Evolutionary conservation across 2,329 filamentous ascomycete species (phyloP), one percentile per base, ranked within the genome.

Genomic region (Emergomyces orientalis): DNA sequence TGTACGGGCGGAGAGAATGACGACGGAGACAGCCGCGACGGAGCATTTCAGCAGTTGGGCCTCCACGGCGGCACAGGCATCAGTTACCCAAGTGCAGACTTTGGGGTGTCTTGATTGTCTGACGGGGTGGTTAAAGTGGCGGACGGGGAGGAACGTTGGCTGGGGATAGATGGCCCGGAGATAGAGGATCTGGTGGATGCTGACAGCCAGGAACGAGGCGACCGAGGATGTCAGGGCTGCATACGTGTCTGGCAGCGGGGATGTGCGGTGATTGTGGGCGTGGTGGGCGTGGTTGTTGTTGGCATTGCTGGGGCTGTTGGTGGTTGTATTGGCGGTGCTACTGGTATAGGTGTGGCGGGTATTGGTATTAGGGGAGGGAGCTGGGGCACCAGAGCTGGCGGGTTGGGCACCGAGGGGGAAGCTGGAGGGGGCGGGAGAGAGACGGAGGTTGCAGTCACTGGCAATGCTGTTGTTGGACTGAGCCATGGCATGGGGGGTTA

Each of bases 101-200:
- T 85, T 84, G 0, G 92, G 90, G 75, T 96, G 91, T 63, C 91
- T 88, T 64, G 86, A 93, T 73, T 96, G 91, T 69, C 89, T 88
- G 55, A 95, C 88, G 37, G 90, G 84, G 63, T 91, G 86, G 77
- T 93, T 91, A 80, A 92, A 92, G 70, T 90, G 91, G 66, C 88
- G 85, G 47, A 88, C 84, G 51, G 88, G 85, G 63, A 93, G 83
- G 77, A 96, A 97, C 43, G 90, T 90, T 34, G 84, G 77, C 58
- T 78, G 75, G 0, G 92, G 91, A 75, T 97, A 97, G 71, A 96
- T 85, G 64, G 77, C 76, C 69, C 92, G 89, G 71, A 94, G 86
- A 79, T 87, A 93, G 68, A 96, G 85, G 69, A 97, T 87, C 64
- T 90, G 90, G 80, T 97, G 92, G 66, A 93, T 85, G 69, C 89